Conservation (phyloP, 1,284 basidiomycete species). For the Tilletia setariae region DNA sequence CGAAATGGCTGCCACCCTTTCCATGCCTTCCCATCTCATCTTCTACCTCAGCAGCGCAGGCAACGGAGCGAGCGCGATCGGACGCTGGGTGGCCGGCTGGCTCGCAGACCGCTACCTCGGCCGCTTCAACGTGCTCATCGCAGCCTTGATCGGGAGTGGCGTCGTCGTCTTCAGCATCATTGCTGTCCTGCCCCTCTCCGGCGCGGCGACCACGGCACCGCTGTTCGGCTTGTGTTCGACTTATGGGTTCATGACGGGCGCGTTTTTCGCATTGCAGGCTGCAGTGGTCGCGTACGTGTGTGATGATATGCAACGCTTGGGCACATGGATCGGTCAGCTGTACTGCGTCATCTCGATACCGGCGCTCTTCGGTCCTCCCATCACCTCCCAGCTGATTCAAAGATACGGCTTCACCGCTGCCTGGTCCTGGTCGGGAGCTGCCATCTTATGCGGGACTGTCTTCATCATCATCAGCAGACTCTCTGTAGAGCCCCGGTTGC, state of each 20-base stretch:
- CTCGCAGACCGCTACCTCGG: constrained; percentile 20
- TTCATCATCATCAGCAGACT: constrained; percentile 20
- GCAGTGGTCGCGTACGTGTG: constrained; percentile 19
- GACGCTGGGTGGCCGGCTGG: constrained; percentile 16
- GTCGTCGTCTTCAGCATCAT: constrained; percentile 22
- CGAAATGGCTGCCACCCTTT: constrained; percentile 15
- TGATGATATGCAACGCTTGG: constrained; percentile 18
- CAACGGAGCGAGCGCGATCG: constrained; percentile 21
- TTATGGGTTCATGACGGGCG: constrained; percentile 21
- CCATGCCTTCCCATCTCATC: constrained; percentile 18
- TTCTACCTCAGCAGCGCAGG: constrained; percentile 23
- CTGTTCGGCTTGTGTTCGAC: constrained; percentile 17
- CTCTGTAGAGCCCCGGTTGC: not conserved
- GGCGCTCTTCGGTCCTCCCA: constrained; percentile 21
- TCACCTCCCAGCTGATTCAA: constrained; percentile 19
- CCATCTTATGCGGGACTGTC: constrained; percentile 17
- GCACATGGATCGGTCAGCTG: constrained; percentile 24
- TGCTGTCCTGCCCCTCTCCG: constrained; percentile 13
- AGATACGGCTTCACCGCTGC: constrained; percentile 19
- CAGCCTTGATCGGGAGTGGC: constrained; percentile 13
- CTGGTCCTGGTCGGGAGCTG: constrained; percentile 17
- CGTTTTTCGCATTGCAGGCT: constrained; percentile 21
- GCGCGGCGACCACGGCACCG: constrained; percentile 17
- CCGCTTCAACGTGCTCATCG: constrained; percentile 20
- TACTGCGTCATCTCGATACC: constrained; percentile 21